Base-by-base conservation (phyloP, 2,329 filamentous ascomycete species). In the Colletotrichum magnum region DNA sequence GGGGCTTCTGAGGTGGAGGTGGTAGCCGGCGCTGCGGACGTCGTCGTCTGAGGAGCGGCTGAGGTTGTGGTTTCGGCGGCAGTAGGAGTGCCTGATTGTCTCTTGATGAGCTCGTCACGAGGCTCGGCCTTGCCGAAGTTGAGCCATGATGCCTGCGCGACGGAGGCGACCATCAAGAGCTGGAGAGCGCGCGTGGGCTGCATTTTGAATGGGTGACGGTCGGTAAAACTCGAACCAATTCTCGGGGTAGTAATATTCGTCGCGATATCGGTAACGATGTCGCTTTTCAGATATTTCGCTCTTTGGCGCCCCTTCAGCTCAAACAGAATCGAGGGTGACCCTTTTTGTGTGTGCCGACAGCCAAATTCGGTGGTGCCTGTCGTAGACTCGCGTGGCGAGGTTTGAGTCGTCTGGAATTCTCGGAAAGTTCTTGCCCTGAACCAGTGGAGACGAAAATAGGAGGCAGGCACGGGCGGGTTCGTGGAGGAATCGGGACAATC, bases 91-190 rank as follows among this genome's bases (percentile, higher is more conserved):
- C 64, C 64, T 36, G 64, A 64, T 39, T 72, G 71, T 54, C 68
- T 64, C 45, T 26, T 68, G 7, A 64, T 16, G 13, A 72, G 48
- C 41, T 39, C 64, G 43, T 71, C 65, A 36, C 64, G 64, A 16
- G 64, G 26, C 36, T 70, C 58, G 26, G 41, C 18, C 32, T 51
- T 58, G 59, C 52, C 52, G 64, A 71, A 39, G 71, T 80, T 71
- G 70, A 77, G 67, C 73, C 74, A 76, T 32, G 78, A 76, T 59
- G 80, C 86, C 73, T 88, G 84, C 52, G 83, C 83, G 45, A 85
- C 78, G 53, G 80, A 78, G 51, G 84, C 85, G 72, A 87, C 77
- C 71, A 88, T 74, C 65, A 89, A 77, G 68, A 88, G 75, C 74
- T 84, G 80, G 41, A 87, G 68, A 58, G 85, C 73, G 66, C 81